phyloP scores from a whole-genome alignment of 495 filamentous ascomycete genomes.

The Tirmania nivea region DNA sequence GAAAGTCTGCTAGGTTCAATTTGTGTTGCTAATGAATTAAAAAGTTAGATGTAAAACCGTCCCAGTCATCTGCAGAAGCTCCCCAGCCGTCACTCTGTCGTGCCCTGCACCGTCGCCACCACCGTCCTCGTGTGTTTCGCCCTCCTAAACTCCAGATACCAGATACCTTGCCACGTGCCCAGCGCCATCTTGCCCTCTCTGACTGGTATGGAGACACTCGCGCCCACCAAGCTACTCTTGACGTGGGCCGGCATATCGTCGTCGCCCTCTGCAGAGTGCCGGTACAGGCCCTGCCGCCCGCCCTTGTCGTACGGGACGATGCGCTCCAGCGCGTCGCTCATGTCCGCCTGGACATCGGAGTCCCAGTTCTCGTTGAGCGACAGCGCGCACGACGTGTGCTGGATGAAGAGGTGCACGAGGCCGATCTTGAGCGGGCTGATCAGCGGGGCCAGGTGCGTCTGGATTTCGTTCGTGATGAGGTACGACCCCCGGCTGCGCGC shows the following conservation, averaged over 20 bases:
- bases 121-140: slow-evolving; percentile 54
- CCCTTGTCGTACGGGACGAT: slow-evolving; percentile 42
- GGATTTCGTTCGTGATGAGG: slow-evolving; percentile 60
- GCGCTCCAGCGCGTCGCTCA: slow-evolving; percentile 81
- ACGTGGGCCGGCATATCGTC: slow-evolving; percentile 95
- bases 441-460: slow-evolving; percentile 42
- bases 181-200: slow-evolving; percentile 54
- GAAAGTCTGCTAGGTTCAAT: no score
- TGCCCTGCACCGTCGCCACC: slow-evolving; percentile 80
- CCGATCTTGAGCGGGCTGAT: slow-evolving; percentile 62
- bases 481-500: slow-evolving; percentile 58
- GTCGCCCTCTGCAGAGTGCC: slow-evolving; percentile 68
- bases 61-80: no score
- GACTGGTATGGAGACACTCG: slow-evolving; percentile 75
- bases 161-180: slow-evolving; percentile 54
- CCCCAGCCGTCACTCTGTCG: background rate
- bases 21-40: no score
- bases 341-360: slow-evolving; percentile 54
- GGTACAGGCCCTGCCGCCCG: slow-evolving; percentile 42
- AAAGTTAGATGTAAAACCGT: no score
- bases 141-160: slow-evolving; percentile 80
- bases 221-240: slow-evolving; percentile 73
- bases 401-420: slow-evolving; percentile 37
- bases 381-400: slow-evolving; percentile 19
- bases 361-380: slow-evolving; percentile 71